Conservation (phyloP, 495 filamentous ascomycete species). For the Pyronema omphalodes region DNA sequence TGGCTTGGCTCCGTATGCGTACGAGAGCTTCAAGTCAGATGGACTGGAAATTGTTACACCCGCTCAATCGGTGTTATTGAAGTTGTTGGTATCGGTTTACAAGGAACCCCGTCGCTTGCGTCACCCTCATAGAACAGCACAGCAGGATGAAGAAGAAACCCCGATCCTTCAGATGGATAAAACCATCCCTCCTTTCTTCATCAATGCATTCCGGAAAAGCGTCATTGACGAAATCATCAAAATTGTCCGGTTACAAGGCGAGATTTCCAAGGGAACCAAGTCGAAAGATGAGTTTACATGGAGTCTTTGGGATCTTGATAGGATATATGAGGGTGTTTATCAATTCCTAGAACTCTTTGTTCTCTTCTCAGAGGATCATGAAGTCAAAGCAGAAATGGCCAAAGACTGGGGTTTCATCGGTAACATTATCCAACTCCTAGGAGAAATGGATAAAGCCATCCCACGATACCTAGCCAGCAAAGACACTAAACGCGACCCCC, state of each 20-base stretch:
- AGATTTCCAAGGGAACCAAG: conserved; percentile 43
- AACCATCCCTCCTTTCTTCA: conserved; percentile 26
- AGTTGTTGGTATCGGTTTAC: conserved; percentile 58
- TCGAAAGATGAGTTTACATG: conserved; percentile 57
- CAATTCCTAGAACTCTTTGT: conserved; percentile 66
- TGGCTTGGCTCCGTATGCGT: conserved; percentile 55
- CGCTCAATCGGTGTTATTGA: conserved; percentile 58
- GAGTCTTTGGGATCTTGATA: conserved; percentile 68
- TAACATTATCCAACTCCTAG: conserved; percentile 17
- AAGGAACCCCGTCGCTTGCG: too few species aligned
- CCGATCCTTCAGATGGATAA: conserved; percentile 8
- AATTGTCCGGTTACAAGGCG: conserved; percentile 56
- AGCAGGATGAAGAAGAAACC: background rate
- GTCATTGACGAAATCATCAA: conserved; percentile 59
- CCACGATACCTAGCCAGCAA: conserved; percentile 23
- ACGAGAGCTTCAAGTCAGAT: conserved; percentile 50
- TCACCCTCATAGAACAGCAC: background rate
- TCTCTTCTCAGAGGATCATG: conserved; percentile 48
- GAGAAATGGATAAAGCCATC: conserved; percentile 20
- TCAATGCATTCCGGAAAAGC: conserved; percentile 54
- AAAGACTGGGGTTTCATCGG: conserved; percentile 20
- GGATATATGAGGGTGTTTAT: conserved; percentile 48
- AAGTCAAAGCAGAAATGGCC: conserved; percentile 14
- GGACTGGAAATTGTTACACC: conserved; percentile 61
- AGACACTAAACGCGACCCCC: background rate